These are phyloP conservation scores for Fusarium sarcochroum DNA, from an alignment of 2,329 filamentous ascomycete species.

Conservation along the genomic window DNA sequence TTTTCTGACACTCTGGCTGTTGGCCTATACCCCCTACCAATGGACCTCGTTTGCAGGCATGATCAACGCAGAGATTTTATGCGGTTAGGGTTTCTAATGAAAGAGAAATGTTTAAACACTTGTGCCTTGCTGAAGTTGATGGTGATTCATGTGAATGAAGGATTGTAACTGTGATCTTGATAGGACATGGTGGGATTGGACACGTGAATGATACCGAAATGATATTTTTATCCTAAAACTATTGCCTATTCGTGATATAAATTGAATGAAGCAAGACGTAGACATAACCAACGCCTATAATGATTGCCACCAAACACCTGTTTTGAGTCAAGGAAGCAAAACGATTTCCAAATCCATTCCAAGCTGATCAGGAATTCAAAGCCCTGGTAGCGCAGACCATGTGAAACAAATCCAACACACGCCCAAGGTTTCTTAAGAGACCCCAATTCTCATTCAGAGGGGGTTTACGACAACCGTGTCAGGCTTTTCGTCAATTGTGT, in stretches of 20 bases:
- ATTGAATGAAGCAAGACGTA: constrained; percentile 1
- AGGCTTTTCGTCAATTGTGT: constrained; percentile 52
- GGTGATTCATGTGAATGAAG: not conserved
- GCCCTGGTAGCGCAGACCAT: not conserved
- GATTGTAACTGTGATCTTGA: not conserved
- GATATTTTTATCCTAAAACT: constrained; percentile 21
- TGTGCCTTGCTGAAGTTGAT: not conserved
- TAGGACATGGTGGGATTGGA: too few relatives aligned
- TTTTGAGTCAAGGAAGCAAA: constrained; percentile 1
- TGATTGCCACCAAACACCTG: constrained; percentile 19
- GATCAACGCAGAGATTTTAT: constrained; percentile 54
- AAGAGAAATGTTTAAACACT: constrained; percentile 49
- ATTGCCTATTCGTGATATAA: constrained; percentile 10
- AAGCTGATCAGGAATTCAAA: not conserved
- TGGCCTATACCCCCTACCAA: constrained; percentile 59
- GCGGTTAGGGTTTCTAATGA: constrained; percentile 55
- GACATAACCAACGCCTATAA: constrained; percentile 14
- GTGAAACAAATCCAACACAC: not conserved
- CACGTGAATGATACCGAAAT: not conserved
- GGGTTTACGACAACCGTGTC: constrained; percentile 38
- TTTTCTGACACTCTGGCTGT: constrained; percentile 58
- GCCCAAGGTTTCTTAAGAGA: not conserved
- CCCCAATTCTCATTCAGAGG: constrained; percentile 16
- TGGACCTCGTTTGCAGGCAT: constrained; percentile 55
- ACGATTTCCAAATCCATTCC: not conserved